Evolutionary conservation across 257 asterid genomes (phyloP), one percentile per base, ranked within the genome.

Genomic region (Solanum dulcamara): DNA sequence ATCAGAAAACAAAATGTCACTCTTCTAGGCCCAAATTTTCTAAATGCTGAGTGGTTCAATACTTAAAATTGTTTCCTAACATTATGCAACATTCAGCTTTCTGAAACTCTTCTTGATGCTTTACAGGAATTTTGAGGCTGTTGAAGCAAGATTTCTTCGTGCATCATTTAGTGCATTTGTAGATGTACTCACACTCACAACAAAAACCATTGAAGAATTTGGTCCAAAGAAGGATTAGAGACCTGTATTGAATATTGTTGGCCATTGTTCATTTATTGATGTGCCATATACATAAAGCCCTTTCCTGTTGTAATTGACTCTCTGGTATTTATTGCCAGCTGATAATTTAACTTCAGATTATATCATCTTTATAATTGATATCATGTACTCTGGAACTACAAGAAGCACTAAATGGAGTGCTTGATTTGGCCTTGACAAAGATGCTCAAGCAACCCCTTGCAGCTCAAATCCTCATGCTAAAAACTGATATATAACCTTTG

Each of bases 71-170:
- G 3, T 24, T 2, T 74, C 1, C 24, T 14, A 42, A 74, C 20
- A 40, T 72, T 74, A 1, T 46, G 62, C 62, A 8, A 15, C 40
- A 28, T 44, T 46, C 24, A 46, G 42, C 1, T 77, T 28, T 8
- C 6, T 46, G 42, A 46, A 46, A 48, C 80, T 48, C 40, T 14
- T 10, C 46, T 48, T 51, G 5, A 75, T 87, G 46, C 80, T 87
- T 24, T 84, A 71, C 97, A 94, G 98, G 91, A 91, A 90, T 87
- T 92, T 95, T 84, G 93, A 93, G 91, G 97, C 98, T n/a, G 88
- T 88, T 80, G 99, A 95, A 87, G 96, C 99, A 38, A 92, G 97
- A 85, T 92, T 94, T 87, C 97, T 95, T 28, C 98, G 98, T 28
- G 99, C 96, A 71, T 95, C 99, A 11, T 95, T 88, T 44, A 94